These are phyloP conservation scores for Erythrobasidium yunnanense DNA, from an alignment of 768 basidiomycete genomes.

Conservation along the genomic window DNA sequence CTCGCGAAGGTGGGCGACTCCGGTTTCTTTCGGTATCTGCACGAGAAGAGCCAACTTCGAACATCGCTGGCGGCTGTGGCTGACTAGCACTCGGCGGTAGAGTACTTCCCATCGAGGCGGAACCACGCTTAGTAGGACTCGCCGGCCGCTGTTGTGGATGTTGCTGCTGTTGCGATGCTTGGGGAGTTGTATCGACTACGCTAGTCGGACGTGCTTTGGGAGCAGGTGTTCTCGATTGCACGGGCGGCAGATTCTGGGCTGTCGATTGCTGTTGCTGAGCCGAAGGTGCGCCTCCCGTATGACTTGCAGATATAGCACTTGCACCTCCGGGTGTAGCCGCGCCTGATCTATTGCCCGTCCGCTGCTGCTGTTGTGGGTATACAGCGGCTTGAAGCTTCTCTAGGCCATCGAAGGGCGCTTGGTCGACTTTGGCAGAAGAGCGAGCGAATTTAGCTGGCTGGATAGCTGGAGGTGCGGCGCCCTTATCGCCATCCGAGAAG, in stretches of 20 bases:
- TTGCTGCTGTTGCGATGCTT: no score
- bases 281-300: not conserved
- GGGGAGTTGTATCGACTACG: not conserved
- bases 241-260: not conserved
- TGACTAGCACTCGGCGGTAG: not conserved
- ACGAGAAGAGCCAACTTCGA: no score
- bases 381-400: conserved; percentile 8
- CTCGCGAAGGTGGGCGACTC: conserved; percentile 15
- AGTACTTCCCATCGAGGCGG: not conserved
- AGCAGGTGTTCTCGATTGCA: not conserved
- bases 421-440: conserved; percentile 29
- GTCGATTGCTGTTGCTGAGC: not conserved
- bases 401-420: conserved; percentile 13
- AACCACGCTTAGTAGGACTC: no score
- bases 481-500: conserved; percentile 47
- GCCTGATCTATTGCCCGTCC: not conserved
- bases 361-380: conserved; percentile 3
- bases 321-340: not conserved
- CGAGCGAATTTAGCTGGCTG: conserved; percentile 34
- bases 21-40: no score
- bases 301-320: not conserved
- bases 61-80: conserved; percentile 1
- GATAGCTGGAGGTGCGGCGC: conserved; percentile 38
- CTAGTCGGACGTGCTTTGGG: not conserved
- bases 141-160: no score